A percentile compares a stretch with the other conserved stretches of the same genome.
These are phyloP conservation scores for Aegle marmelos DNA, from an alignment of 345 rosid species.

Conservation along the genomic window DNA sequence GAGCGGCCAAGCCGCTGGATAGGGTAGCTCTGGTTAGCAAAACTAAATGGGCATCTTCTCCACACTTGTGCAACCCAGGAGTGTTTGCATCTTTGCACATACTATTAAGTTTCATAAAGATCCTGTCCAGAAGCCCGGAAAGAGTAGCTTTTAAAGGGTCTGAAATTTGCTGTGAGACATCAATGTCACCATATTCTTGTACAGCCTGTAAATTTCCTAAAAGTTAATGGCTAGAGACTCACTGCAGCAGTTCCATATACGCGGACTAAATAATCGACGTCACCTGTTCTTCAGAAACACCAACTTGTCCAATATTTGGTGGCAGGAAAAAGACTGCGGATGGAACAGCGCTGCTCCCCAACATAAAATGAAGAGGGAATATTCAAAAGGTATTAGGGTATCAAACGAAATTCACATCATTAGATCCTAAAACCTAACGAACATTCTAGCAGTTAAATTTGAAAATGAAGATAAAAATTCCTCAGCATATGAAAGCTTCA, in stretches of 20 bases:
- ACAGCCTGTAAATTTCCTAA: slow-evolving; percentile 52
- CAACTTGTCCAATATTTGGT: slow-evolving; percentile 91
- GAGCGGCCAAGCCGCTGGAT: not conserved
- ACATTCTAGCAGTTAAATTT: not conserved
- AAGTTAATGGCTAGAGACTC: slow-evolving; percentile 17
- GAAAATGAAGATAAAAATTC: not conserved
- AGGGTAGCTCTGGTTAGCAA: not conserved
- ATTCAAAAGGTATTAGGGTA: not conserved
- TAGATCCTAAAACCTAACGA: not conserved
- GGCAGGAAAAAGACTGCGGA: slow-evolving; percentile 96
- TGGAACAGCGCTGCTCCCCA: slow-evolving; percentile 70
- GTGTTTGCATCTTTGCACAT: slow-evolving; percentile 69
- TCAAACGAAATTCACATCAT: not conserved
- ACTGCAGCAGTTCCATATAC: slow-evolving; percentile 2
- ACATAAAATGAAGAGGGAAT: not conserved
- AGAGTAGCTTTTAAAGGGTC: slow-evolving; percentile 88
- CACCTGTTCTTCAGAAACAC: slow-evolving; percentile 90
- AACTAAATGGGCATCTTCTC: slow-evolving; percentile 56
- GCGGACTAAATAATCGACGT: slow-evolving; percentile 2
- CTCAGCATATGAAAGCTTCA: not conserved
- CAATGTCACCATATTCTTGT: slow-evolving; percentile 69
- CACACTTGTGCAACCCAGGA: slow-evolving; percentile 89
- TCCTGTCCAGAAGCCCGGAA: slow-evolving; percentile 91
- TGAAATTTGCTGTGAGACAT: slow-evolving; percentile 81
- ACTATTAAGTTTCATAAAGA: slow-evolving; percentile 84